Evolutionary conservation across 805 yeast species (phyloP).

Genomic region (Saccharomycopsis guyanensis): DNA sequence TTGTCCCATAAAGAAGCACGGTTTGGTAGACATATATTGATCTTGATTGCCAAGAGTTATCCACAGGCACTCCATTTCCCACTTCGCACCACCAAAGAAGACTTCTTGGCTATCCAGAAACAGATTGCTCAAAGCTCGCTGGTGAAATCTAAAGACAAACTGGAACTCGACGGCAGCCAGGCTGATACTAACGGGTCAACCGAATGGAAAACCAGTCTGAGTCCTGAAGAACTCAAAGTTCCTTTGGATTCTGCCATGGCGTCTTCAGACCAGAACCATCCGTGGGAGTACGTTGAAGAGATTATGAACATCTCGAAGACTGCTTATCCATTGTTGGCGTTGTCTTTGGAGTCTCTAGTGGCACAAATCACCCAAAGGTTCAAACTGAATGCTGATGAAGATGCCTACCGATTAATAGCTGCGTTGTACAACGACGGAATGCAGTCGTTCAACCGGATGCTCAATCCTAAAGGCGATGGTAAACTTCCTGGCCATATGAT

Average conservation of each 20-base stretch:
- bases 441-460: slow-evolving; percentile 77
- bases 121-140: slow-evolving; percentile 42
- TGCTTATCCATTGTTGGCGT: slow-evolving; percentile 88
- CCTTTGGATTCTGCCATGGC: slow-evolving; percentile 6
- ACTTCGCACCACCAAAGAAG: slow-evolving; percentile 90
- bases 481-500: slow-evolving; percentile 87
- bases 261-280: slow-evolving; percentile 49
- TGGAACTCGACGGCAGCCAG: slow-evolving; percentile 7
- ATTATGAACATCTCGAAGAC: slow-evolving; percentile 93
- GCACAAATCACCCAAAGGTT: slow-evolving; percentile 93
- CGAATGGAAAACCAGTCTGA: not conserved
- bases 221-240: not conserved
- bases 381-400: slow-evolving; percentile 92
- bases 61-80: slow-evolving; percentile 98
- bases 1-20: slow-evolving; percentile 87
- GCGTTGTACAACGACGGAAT: slow-evolving; percentile 92
- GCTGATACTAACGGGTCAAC: slow-evolving; percentile 7
- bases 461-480: slow-evolving; percentile 82
- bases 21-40: slow-evolving; percentile 78
- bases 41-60: slow-evolving; percentile 88
- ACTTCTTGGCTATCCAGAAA: slow-evolving; percentile 77
- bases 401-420: slow-evolving; percentile 86
- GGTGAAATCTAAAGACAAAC: slow-evolving; percentile 21
- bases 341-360: slow-evolving; percentile 88
- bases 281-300: slow-evolving; percentile 91